Base-by-base conservation (phyloP, 148 eudicot species). In the Polygonum aviculare region DNA sequence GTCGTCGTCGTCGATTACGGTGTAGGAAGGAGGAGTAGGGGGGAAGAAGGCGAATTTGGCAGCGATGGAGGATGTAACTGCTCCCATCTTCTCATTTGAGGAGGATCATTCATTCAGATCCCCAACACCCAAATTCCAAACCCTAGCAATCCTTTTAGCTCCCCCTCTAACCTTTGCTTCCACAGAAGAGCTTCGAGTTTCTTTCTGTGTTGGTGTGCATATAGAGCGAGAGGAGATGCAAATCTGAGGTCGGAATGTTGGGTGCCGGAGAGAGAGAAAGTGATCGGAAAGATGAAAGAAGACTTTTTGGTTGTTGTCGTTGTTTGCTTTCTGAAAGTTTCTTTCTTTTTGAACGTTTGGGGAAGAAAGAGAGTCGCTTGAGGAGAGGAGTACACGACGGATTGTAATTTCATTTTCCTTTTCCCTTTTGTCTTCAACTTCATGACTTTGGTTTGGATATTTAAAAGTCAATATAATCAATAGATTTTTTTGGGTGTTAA, bases 11-110 rank as follows among this genome's bases (percentile, higher is more conserved):
- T 80, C 52, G 74, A 87, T 81, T 85, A 94, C 88, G 9, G 97
- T 90, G 82, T 94, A 94, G 1, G 98, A 92, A 69, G 97, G 92
- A 44, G 98, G 98, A 40, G 78, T 83, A 26, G 98, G 98, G 8
- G 98, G 98, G 63, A 92, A 94, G 76, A 94, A 94, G 15, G 98
- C 98, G 72, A 94, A 94, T 81, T 94, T 94, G 59, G 98, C 96
- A 3, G 98, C 98, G 62, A 94, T 94, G 74, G 97, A 94, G 15
- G 98, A 94, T 48, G 98, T 91, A 38, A 94, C 86, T 81, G 90
- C 95, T 19, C 98, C 98, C 97, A 91, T 93, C 59, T 81, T 81
- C 70, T 80, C 84, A 75, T 77, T 82, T 74, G 59, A 78, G 78
- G 76, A 67, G 10, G 41, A 35, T 67, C 54, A 48, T 18, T 72